A percentile compares a stretch with the other conserved stretches of the same genome.
Evolutionary conservation across 208 protist species (phyloP).

Genomic region (Wallacemonas sp.): DNA sequence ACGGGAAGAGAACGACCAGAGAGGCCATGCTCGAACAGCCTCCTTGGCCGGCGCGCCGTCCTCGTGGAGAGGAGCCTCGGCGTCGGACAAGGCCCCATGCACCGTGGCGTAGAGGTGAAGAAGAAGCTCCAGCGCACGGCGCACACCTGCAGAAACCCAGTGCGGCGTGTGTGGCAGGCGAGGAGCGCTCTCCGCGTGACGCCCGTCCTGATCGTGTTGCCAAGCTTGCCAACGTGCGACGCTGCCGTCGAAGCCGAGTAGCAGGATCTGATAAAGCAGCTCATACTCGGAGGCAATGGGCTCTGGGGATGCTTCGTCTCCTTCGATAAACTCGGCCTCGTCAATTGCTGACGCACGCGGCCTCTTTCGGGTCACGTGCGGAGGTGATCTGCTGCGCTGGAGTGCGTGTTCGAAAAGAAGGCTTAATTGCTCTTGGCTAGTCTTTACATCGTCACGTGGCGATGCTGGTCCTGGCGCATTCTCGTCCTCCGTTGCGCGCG

Average conservation of each 20-base stretch:
- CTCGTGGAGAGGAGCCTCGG: background rate
- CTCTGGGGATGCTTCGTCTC: too few relatives aligned
- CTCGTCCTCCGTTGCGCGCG: too few relatives aligned
- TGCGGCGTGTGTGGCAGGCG: constrained; percentile 7
- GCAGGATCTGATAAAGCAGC: constrained; percentile 3
- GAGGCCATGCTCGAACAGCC: background rate
- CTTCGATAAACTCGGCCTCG: too few relatives aligned
- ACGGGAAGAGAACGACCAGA: background rate
- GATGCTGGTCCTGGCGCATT: too few relatives aligned
- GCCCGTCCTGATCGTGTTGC: background rate
- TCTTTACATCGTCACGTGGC: too few relatives aligned
- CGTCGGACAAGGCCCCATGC: background rate
- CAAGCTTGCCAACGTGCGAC: constrained; percentile 1
- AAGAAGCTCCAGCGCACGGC: background rate
- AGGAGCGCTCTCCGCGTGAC: background rate
- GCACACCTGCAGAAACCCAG: constrained; percentile 30
- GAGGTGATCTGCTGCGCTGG: too few relatives aligned
- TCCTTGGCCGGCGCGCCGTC: background rate
- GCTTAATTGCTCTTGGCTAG: too few relatives aligned
- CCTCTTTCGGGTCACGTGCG: too few relatives aligned
- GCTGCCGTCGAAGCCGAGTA: constrained; percentile 11
- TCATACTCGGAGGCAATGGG: constrained; percentile 2
- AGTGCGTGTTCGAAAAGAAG: too few relatives aligned
- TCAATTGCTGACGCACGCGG: too few relatives aligned
- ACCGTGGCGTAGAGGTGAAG: constrained; percentile 28